Evolutionary conservation across 768 basidiomycete genomes (phyloP).

Genomic region (Rubroboletus pulcherrimus): DNA sequence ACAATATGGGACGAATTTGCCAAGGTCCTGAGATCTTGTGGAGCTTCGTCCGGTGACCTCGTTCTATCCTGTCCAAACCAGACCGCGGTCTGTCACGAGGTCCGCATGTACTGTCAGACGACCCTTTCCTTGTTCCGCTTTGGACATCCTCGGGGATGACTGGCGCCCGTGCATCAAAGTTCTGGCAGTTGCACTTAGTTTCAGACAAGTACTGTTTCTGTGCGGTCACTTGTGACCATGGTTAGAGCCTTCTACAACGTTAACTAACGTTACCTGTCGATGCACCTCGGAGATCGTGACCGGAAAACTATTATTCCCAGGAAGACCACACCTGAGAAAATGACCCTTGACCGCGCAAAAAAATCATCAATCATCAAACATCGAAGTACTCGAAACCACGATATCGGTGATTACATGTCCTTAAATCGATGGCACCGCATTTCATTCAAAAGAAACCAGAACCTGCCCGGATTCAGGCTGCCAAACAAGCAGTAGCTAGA

Average conservation of each 20-base stretch:
- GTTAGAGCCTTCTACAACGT: background rate
- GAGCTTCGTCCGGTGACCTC: background rate
- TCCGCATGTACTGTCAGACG: slow-evolving; percentile 12
- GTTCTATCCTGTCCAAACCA: background rate
- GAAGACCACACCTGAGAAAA: background rate
- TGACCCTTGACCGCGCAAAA: background rate
- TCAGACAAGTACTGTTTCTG: background rate
- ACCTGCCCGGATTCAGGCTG: background rate
- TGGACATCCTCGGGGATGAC: background rate
- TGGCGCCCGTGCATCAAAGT: background rate
- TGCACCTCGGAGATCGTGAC: background rate
- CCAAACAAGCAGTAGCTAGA: slow-evolving; percentile 8
- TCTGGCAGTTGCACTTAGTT: background rate
- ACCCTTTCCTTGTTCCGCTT: slow-evolving; percentile 4
- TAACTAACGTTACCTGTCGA: background rate
- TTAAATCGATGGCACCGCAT: background rate
- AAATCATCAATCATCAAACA: background rate
- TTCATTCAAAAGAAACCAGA: background rate
- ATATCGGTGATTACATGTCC: slow-evolving; percentile 19
- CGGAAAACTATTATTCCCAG: background rate
- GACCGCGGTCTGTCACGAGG: slow-evolving; percentile 2
- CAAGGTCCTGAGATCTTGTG: slow-evolving; percentile 1
- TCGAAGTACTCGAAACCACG: slow-evolving; percentile 15
- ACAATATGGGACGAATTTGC: slow-evolving; percentile 10
- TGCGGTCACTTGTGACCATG: background rate